These are phyloP conservation scores for Gracilaria domingensis DNA, from an alignment of 23 red algal genomes.

Conservation along the genomic window DNA sequence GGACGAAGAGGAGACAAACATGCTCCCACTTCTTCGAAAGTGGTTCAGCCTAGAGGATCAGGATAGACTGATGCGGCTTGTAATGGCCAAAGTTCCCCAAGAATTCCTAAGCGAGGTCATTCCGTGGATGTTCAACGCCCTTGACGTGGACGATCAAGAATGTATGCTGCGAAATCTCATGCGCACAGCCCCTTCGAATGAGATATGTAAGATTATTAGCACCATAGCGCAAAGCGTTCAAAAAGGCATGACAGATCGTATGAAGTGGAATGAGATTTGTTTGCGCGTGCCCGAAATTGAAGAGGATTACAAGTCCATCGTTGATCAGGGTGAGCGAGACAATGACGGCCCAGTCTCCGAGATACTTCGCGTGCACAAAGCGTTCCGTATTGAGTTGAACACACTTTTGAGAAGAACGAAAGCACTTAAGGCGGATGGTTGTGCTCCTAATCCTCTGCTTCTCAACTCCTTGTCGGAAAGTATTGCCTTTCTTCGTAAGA, in stretches of 20 bases:
- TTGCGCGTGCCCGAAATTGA: constrained; percentile 89
- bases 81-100: constrained; percentile 87
- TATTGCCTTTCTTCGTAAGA: constrained; percentile 83
- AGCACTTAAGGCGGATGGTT: constrained; percentile 59
- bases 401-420: constrained; percentile 60
- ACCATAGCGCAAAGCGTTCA: constrained; percentile 57
- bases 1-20: constrained; percentile 84
- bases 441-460: constrained; percentile 76
- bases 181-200: constrained; percentile 54
- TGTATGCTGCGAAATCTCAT: constrained; percentile 93
- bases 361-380: constrained; percentile 97
- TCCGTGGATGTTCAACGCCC: constrained; percentile 91
- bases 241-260: constrained; percentile 76
- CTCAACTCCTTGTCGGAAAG: constrained; percentile 77
- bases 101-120: constrained; percentile 90
- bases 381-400: constrained; percentile 94
- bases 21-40: constrained; percentile 91
- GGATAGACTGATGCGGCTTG: constrained; percentile 79
- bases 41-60: constrained; percentile 91
- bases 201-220: constrained; percentile 53
- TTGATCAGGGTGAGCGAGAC: constrained; percentile 46
- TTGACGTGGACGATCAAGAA: constrained; percentile 81
- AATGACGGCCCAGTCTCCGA: constrained; percentile 88
- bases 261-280: constrained; percentile 89
- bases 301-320: constrained; percentile 32